Conservation (phyloP, 805 yeast genomes). For the Spathaspora passalidarum region DNA sequence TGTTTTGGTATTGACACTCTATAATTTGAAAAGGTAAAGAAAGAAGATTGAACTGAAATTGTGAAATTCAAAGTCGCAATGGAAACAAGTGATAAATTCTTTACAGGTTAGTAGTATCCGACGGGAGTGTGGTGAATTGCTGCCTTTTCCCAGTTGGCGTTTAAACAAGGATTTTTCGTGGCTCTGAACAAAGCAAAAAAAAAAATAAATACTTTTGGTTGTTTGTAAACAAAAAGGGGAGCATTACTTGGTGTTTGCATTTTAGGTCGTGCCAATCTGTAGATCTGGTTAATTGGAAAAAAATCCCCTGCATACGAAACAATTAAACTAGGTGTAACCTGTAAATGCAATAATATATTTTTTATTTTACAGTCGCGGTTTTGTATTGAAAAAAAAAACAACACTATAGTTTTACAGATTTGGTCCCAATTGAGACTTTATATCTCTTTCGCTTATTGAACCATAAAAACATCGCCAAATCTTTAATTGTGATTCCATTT, state of each 20-base stretch:
- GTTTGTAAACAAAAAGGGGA: constrained; percentile 4
- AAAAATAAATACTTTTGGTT: background rate
- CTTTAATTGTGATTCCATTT: too few species aligned
- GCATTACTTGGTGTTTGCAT: constrained; percentile 3
- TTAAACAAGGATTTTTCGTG: background rate
- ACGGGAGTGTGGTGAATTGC: too few species aligned
- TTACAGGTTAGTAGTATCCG: too few species aligned
- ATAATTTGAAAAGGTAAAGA: background rate
- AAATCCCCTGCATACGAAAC: background rate
- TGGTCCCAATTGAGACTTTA: too few species aligned
- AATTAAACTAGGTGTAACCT: background rate
- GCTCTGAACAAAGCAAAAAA: background rate
- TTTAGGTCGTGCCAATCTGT: background rate
- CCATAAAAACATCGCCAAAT: too few species aligned
- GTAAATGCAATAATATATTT: background rate
- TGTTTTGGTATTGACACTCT: background rate
- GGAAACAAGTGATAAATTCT: too few species aligned
- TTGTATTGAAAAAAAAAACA: background rate
- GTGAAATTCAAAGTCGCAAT: too few species aligned
- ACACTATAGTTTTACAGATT: too few species aligned
- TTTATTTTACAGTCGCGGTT: background rate
- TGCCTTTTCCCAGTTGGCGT: background rate
- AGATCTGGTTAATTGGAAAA: background rate
- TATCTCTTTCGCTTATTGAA: too few species aligned
- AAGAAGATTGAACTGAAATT: background rate